These are phyloP conservation scores for Dictyostelium firmibasis DNA, from an alignment of 78 protist species.

Conservation along the genomic window DNA sequence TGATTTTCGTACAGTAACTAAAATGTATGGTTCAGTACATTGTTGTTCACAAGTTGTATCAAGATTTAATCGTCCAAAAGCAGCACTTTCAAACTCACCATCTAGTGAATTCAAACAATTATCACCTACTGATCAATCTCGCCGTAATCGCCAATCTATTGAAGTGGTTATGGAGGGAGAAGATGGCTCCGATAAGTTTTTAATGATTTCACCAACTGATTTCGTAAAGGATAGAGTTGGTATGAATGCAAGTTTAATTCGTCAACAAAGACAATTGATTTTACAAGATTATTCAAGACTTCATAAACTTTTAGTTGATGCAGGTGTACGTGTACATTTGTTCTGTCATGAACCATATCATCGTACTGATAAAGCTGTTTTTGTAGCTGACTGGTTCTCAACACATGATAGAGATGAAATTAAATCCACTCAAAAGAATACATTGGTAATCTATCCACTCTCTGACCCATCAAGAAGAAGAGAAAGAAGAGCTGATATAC, in stretches of 20 bases:
- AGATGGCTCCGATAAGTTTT: background rate
- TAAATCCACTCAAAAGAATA: background rate
- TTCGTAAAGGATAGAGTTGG: constrained; percentile 51
- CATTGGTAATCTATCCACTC: constrained; percentile 70
- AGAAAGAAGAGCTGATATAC: constrained; percentile 70
- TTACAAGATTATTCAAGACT: constrained; percentile 44
- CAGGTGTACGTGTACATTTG: constrained; percentile 51
- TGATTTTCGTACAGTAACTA: constrained; percentile 86
- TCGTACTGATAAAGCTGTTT: constrained; percentile 65
- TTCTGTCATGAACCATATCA: constrained; percentile 73
- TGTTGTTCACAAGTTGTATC: constrained; percentile 91
- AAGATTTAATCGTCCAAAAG: background rate
- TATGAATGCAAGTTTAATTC: constrained; percentile 32
- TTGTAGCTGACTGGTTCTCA: constrained; percentile 77
- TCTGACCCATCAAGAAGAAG: constrained; percentile 7
- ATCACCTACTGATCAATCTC: background rate
- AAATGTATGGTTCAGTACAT: constrained; percentile 94
- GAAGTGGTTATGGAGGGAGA: too few relatives aligned
- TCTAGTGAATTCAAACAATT: background rate
- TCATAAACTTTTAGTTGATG: constrained; percentile 7
- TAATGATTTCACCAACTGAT: constrained; percentile 80
- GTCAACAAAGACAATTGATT: constrained; percentile 38
- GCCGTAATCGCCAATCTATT: background rate
- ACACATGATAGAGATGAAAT: constrained; percentile 64
- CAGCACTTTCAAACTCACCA: background rate